phyloP scores from a whole-genome alignment of 805 yeast genomes.

The Candida glaebosa region DNA sequence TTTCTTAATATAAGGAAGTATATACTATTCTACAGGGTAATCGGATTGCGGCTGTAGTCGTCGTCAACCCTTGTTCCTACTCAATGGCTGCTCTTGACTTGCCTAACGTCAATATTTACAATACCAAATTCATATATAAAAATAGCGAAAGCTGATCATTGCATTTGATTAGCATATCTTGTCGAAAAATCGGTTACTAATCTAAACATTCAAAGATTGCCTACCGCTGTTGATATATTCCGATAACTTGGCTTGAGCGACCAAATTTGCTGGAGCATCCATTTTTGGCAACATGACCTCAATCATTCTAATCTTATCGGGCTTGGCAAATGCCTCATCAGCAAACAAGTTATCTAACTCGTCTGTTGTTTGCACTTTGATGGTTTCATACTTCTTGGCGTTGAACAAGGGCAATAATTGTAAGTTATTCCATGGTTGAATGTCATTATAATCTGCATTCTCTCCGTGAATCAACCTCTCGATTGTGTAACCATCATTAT shows the following conservation, averaged over 20 bases:
- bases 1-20: no score
- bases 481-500: conserved; percentile 75
- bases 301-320: conserved; percentile 60
- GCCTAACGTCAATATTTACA: no score
- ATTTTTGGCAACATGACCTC: conserved; percentile 68
- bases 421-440: conserved; percentile 70
- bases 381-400: conserved; percentile 54
- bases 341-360: conserved; percentile 53
- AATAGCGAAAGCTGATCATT: no score
- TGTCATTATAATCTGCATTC: conserved; percentile 59
- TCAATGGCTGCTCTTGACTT: no score
- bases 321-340: conserved; percentile 47
- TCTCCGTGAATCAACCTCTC: conserved; percentile 75
- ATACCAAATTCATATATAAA: no score
- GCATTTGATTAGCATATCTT: no score
- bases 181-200: no score
- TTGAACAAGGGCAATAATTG: conserved; percentile 59
- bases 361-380: conserved; percentile 53
- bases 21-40: no score
- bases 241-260: conserved; percentile 33
- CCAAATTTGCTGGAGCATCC: conserved; percentile 68
- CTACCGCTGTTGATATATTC: conserved; percentile 22
- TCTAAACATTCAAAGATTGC: no score
- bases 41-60: no score
- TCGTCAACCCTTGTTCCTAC: no score